Evolutionary conservation across 2,329 filamentous ascomycete genomes (phyloP), one percentile per base, ranked within the genome.

Genomic region (Calonectria ilicicola): DNA sequence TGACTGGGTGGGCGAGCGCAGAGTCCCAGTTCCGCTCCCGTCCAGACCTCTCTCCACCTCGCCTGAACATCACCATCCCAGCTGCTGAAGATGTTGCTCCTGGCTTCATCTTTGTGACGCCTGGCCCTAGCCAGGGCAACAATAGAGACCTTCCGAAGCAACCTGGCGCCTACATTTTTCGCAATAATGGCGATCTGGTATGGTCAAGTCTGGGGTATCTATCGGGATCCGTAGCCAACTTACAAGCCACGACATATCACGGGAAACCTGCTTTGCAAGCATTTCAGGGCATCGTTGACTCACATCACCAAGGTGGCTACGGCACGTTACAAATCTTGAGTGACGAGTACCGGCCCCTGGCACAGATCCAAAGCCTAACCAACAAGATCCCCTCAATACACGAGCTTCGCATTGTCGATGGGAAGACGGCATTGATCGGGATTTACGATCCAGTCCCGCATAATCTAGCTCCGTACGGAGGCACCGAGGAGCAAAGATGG

Each of bases 121-220:
- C 84, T 5, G 83, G 82, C 49, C 77, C 81, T 0, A 80, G 82
- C 3, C 78, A 78, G 19, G 78, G 77, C 40, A 78, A 77, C 40
- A 80, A 81, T 40, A 82, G 79, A 65, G 80, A 79, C 46, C 86
- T 85, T 0, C 88, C 89, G 2, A 83, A 84, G 26, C 89, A 91
- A 77, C 83, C 88, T 0, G 88, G 83, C 0, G 86, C 88, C 0
- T 91, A 91, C 78, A 91, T 91, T 74, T 87, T 89, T 72, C 85
- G 85, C 19, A 85, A 89, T 74, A 80, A 88, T 32, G 89, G 89
- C 0, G 89, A 90, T 65, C 83, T 91, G 0, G 83, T 91, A 26
- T 91, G 89, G 89, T 91, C 89, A 1, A 88, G 89, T 2, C 87
- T 88, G 64, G 86, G 85, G 4, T 87, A 87, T 75, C 88, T 86